phyloP scores from a whole-genome alignment of 495 filamentous ascomycete genomes.

The Bacidia gigantensis region DNA sequence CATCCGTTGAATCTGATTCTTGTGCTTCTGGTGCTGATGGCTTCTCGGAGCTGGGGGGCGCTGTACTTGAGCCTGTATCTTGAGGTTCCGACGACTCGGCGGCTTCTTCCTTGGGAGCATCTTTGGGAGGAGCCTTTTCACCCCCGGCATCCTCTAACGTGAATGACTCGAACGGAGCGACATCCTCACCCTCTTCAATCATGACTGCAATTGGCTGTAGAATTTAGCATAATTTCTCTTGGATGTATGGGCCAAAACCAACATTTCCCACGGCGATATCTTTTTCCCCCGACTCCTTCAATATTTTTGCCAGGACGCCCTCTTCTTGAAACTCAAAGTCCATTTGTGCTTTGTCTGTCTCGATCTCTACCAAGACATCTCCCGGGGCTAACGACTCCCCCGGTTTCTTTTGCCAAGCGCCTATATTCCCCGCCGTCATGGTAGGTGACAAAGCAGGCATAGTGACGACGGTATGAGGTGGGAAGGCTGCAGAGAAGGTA shows the following conservation, averaged over 20 bases:
- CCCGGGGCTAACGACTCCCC: constrained; percentile 80
- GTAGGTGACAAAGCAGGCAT: constrained; percentile 98
- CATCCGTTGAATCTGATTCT: constrained; percentile 62
- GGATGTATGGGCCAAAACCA: constrained; percentile 29
- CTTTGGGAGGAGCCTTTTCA: constrained; percentile 46
- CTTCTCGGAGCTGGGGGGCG: constrained; percentile 38
- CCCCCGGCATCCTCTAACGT: constrained; percentile 82
- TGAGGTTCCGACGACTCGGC: constrained; percentile 44
- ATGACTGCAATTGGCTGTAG: constrained; percentile 86
- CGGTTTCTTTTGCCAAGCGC: constrained; percentile 92
- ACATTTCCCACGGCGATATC: constrained; percentile 92
- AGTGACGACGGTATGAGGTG: constrained; percentile 83
- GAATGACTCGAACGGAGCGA: constrained; percentile 79
- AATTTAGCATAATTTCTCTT: constrained; percentile 14
- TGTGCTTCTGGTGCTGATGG: constrained; percentile 44
- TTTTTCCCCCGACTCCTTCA: constrained; percentile 89
- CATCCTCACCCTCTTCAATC: constrained; percentile 78
- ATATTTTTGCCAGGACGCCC: constrained; percentile 84
- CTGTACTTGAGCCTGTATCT: constrained; percentile 37
- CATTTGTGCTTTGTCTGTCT: constrained; percentile 99
- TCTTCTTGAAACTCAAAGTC: constrained; percentile 99
- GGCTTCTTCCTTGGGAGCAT: constrained; percentile 48
- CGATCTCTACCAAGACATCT: constrained; percentile 98
- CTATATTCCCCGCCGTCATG: constrained; percentile 94
- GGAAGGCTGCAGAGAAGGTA: constrained; percentile 47